These are phyloP conservation scores for Dunaliella primolecta DNA, from an alignment of 139 green algal species.

Conservation along the genomic window DNA sequence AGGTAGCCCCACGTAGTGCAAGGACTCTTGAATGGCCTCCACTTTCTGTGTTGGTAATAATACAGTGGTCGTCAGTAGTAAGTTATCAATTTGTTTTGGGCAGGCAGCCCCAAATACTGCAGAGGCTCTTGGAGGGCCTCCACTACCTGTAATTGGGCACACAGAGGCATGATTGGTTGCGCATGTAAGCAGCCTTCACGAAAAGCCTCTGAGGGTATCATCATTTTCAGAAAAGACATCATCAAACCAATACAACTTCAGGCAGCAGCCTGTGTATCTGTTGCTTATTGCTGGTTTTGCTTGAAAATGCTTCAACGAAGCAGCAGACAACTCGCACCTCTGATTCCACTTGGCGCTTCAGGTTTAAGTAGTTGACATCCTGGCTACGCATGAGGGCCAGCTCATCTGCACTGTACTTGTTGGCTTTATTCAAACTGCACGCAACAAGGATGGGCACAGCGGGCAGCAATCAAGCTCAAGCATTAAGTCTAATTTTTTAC, in stretches of 20 bases:
- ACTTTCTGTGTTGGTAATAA: conserved; percentile 79
- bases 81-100: conserved; percentile 16
- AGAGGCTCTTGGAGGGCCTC: conserved; percentile 70
- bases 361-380: conserved; percentile 81
- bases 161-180: too few species aligned
- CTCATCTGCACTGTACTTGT: conserved; percentile 92
- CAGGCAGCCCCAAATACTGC: conserved; percentile 76
- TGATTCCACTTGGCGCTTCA: conserved; percentile 72
- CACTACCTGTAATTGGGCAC: conserved; percentile 81
- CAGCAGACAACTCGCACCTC: conserved; percentile 49
- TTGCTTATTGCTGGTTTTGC: too few species aligned
- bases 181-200: too few species aligned
- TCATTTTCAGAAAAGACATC: too few species aligned
- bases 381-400: conserved; percentile 92
- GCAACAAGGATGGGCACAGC: neutral
- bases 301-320: too few species aligned
- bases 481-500: too few species aligned
- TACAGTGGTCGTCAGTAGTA: too few species aligned
- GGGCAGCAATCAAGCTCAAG: too few species aligned
- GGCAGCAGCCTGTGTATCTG: too few species aligned
- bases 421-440: conserved; percentile 57
- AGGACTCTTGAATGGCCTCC: conserved; percentile 60
- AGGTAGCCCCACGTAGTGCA: conserved; percentile 82
- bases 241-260: too few species aligned
- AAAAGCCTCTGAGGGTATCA: too few species aligned